A percentile compares a stretch with the other conserved stretches of the same genome.
These are phyloP conservation scores for Diutina neorugosa DNA, from an alignment of 1,139 yeast species.

Conservation along the genomic window DNA sequence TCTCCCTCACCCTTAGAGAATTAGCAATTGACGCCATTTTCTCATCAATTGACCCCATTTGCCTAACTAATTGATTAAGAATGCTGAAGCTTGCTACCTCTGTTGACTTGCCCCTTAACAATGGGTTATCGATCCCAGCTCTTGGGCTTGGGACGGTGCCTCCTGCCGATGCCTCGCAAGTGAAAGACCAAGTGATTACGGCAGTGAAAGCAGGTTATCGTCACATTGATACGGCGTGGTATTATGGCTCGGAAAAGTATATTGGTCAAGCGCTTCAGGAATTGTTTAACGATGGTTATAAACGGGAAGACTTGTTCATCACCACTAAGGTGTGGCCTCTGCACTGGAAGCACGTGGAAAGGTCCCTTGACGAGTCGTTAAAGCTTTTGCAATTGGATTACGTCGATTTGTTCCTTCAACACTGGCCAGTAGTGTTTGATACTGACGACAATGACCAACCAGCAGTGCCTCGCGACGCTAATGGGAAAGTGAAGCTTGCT, in stretches of 20 bases:
- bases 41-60: background rate
- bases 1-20: no score
- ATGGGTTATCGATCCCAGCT: background rate
- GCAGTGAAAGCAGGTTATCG: slow-evolving; percentile 31
- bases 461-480: slow-evolving; percentile 20
- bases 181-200: slow-evolving; percentile 25
- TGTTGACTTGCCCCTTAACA: background rate
- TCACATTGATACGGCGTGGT: slow-evolving; percentile 34
- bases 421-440: slow-evolving; percentile 49
- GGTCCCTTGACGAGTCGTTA: slow-evolving; percentile 24
- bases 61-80: background rate
- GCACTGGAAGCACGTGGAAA: slow-evolving; percentile 23
- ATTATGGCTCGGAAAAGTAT: slow-evolving; percentile 36
- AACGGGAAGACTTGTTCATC: slow-evolving; percentile 45
- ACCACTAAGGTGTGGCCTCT: slow-evolving; percentile 53
- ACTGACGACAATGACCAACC: slow-evolving; percentile 29
- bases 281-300: slow-evolving; percentile 34
- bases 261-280: slow-evolving; percentile 41
- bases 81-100: background rate
- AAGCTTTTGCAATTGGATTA: slow-evolving; percentile 38
- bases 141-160: slow-evolving; percentile 2
- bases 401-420: slow-evolving; percentile 46
- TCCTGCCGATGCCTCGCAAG: slow-evolving; percentile 6
- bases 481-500: slow-evolving; percentile 31
- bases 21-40: no score